These are phyloP conservation scores for Hymenotorrendiella dingleyae DNA, from an alignment of 2,329 filamentous ascomycete species.

Conservation along the genomic window DNA sequence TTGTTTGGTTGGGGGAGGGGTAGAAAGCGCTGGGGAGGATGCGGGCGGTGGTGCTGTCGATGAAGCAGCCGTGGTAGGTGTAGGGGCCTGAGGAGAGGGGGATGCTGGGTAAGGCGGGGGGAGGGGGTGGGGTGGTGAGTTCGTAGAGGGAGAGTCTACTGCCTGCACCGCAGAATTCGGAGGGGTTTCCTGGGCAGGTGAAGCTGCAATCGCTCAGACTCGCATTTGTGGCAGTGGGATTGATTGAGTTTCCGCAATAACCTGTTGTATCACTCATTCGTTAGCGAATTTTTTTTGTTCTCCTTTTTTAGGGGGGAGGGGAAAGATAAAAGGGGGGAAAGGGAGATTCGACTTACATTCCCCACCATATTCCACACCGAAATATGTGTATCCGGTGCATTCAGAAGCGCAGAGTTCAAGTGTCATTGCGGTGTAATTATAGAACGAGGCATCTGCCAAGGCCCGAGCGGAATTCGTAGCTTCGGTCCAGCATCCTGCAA, in stretches of 20 bases:
- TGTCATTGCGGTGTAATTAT: conserved; percentile 27
- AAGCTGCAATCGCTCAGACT: conserved; percentile 20
- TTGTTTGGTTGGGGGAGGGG: conserved; percentile 11
- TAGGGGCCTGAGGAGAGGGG: conserved; percentile 16
- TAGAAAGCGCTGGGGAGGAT: conserved; percentile 12
- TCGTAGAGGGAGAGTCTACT: conserved; percentile 23
- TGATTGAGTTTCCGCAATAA: conserved; percentile 29
- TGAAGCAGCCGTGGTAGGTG: conserved; percentile 21
- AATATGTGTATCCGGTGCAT: conserved; percentile 30
- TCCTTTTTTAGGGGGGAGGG: background rate
- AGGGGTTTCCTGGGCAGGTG: conserved; percentile 24
- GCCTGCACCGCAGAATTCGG: conserved; percentile 32
- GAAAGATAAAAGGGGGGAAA: background rate
- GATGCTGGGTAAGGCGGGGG: conserved; percentile 17
- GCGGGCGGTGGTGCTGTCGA: conserved; percentile 12
- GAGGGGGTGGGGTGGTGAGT: conserved; percentile 27
- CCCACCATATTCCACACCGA: conserved; percentile 35
- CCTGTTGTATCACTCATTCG: conserved; percentile 27
- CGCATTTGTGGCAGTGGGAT: conserved; percentile 11
- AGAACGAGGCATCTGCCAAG: conserved; percentile 14
- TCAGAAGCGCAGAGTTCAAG: conserved; percentile 28
- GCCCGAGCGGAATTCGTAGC: conserved; percentile 13
- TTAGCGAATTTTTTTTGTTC: background rate
- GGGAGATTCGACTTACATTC: conserved; percentile 28
- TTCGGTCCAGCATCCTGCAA: conserved; percentile 24